Evolutionary conservation across 2,329 filamentous ascomycete genomes (phyloP).

Genomic region (Diaporthe amygdali): DNA sequence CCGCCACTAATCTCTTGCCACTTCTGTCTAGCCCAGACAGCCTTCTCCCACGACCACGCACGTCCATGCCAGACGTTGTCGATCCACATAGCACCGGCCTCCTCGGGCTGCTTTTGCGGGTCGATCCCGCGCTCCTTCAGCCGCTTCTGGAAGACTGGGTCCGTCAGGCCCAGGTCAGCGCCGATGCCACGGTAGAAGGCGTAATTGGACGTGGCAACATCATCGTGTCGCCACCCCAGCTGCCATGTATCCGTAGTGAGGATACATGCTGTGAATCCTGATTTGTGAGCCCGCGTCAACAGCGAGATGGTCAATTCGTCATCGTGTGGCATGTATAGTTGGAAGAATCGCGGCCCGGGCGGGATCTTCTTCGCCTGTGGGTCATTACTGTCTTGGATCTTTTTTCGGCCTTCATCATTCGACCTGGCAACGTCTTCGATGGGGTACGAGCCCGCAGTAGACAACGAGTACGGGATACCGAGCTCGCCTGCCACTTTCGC

Average conservation of each 20-base stretch:
- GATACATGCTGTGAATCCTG: conserved; percentile 62
- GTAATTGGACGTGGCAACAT: conserved; percentile 62
- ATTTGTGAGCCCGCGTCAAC: conserved; percentile 57
- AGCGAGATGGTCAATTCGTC: conserved; percentile 63
- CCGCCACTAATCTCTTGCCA: conserved; percentile 65
- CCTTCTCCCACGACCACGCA: conserved; percentile 67
- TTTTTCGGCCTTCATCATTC: conserved; percentile 51
- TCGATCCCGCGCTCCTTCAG: conserved; percentile 59
- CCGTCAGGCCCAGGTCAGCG: conserved; percentile 61
- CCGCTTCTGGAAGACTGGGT: conserved; percentile 63
- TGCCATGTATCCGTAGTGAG: conserved; percentile 70
- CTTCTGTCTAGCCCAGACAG: conserved; percentile 63
- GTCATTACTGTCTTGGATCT: conserved; percentile 25
- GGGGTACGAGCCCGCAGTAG: conserved; percentile 58
- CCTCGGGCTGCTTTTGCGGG: conserved; percentile 52
- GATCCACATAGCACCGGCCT: conserved; percentile 66
- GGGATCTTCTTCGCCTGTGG: conserved; percentile 12
- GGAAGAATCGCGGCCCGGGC: conserved; percentile 58
- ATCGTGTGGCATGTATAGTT: conserved; percentile 69
- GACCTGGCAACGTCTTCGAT: conserved; percentile 64
- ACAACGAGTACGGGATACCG: conserved; percentile 63
- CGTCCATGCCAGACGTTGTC: conserved; percentile 68
- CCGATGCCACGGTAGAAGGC: conserved; percentile 67
- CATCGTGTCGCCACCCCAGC: conserved; percentile 65
- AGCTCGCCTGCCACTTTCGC: conserved; percentile 65